Percentiles rank a stretch among this genome's conserved stretches.
phyloP scores from a whole-genome alignment of 495 filamentous ascomycete species.

The Choiromyces venosus region DNA sequence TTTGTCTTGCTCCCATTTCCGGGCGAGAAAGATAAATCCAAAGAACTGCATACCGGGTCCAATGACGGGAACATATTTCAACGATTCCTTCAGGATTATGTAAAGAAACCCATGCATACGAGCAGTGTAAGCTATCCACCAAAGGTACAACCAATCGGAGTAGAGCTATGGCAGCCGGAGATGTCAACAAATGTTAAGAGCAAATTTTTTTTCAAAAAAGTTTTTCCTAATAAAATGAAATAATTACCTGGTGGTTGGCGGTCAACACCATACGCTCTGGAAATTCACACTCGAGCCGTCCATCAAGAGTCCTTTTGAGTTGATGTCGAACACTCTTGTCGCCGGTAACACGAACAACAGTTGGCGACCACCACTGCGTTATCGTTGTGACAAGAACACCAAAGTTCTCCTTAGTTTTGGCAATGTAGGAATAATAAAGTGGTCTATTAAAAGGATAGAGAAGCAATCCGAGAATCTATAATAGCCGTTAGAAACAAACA shows the following conservation, averaged over 20 bases:
- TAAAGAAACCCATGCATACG: conserved; percentile 75
- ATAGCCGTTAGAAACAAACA: conserved; percentile 7
- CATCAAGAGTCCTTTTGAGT: conserved; percentile 58
- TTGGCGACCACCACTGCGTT: conserved; percentile 78
- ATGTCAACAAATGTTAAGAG: conserved; percentile 8
- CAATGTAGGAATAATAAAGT: conserved; percentile 71
- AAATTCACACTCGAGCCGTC: conserved; percentile 64
- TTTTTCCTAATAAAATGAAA: not conserved
- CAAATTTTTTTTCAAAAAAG: conserved; percentile 8
- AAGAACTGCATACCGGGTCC: conserved; percentile 74
- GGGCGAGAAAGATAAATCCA: conserved; percentile 76
- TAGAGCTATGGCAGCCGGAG: conserved; percentile 53
- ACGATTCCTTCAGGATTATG: conserved; percentile 77
- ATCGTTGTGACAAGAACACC: conserved; percentile 67
- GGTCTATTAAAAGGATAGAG: conserved; percentile 65
- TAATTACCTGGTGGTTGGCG: conserved; percentile 70
- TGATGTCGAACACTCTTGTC: conserved; percentile 67
- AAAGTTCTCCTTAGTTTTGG: conserved; percentile 69
- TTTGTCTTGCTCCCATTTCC: conserved; percentile 75
- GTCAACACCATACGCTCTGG: conserved; percentile 73
- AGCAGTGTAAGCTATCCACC: conserved; percentile 77
- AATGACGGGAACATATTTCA: conserved; percentile 69
- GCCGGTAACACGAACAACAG: conserved; percentile 67
- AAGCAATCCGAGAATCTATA: conserved; percentile 59
- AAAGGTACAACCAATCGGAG: conserved; percentile 83